phyloP scores from a whole-genome alignment of 768 basidiomycete genomes.

The Mycena polygramma region DNA sequence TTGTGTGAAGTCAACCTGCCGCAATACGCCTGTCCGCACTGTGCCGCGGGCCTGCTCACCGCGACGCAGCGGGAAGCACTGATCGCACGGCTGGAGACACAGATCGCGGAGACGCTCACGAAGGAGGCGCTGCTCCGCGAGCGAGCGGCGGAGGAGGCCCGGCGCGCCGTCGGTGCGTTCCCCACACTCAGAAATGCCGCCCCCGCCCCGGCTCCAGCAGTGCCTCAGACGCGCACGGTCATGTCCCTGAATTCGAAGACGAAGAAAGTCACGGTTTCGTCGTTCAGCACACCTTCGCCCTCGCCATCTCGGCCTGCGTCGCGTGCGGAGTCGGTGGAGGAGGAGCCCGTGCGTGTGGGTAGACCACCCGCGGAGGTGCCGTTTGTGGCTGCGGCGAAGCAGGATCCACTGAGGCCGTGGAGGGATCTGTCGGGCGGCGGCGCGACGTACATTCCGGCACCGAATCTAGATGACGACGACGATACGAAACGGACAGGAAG shows the following conservation, averaged over 20 bases:
- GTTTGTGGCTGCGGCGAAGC: constrained; percentile 44
- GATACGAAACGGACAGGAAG: constrained; percentile 5
- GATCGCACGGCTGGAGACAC: constrained; percentile 56
- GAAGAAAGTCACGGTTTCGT: constrained; percentile 65
- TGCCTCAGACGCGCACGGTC: constrained; percentile 64
- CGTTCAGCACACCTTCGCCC: constrained; percentile 55
- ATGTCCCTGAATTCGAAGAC: constrained; percentile 68
- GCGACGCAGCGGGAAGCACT: constrained; percentile 50
- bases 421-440: constrained; percentile 53
- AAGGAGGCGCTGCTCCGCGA: constrained; percentile 65
- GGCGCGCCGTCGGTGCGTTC: constrained; percentile 70
- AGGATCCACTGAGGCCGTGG: constrained; percentile 56
- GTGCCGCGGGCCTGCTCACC: constrained; percentile 56
- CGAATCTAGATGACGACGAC: constrained; percentile 27
- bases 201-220: constrained; percentile 39
- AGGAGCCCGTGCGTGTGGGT: constrained; percentile 55
- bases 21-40: constrained; percentile 67
- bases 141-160: constrained; percentile 61
- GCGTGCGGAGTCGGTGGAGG: constrained; percentile 47
- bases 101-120: constrained; percentile 57
- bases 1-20: constrained; percentile 71
- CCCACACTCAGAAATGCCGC: constrained; percentile 58
- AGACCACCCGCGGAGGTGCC: constrained; percentile 53
- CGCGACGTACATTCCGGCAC: constrained; percentile 53
- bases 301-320: constrained; percentile 53